Evolutionary conservation across 73 alveolate genomes (phyloP), one percentile per base, ranked within the genome.

Genomic region (Symbiodinium natans): DNA sequence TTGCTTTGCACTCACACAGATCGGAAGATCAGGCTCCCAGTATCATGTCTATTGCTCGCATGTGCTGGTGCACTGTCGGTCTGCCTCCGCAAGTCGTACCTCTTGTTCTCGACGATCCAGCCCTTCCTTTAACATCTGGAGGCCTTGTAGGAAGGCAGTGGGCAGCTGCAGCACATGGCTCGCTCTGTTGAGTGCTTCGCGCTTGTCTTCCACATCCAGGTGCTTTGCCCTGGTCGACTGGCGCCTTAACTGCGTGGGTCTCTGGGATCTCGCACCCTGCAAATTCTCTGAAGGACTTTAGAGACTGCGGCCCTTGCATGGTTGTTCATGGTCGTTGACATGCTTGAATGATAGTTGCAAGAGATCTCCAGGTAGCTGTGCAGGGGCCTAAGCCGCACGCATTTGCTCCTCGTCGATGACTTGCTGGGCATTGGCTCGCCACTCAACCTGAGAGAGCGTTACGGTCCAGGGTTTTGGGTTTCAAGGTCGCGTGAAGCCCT

Each of bases 61-160:
- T n/a, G n/a, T n/a, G n/a, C n/a, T n/a, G 59, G 13, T 46, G 59
- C 59, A 9, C 59, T 13, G 13, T 0, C 3, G 27, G n/a, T 34
- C 31, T 27, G 59, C 92, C 92, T 83, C 46, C 10, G 74, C 92
- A 42, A 40, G 36, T 59, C 54, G 29, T 41, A 83, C 38, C n/a
- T 83, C 92, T 41, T 83, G 92, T 42, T 83, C 92, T 42, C 59
- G 48, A 21, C 92, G 92, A 29, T 83, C 92, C 92, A 83, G 74
- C 41, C 92, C 92, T 34, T 83, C 43, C 59, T 83, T 27, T 41
- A 83, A 41, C 11, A 83, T 83, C 42, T 83, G 77, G 10, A 83
- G 75, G n/a, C 92, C 92, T 83, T 29, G 34, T 31, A 2, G 23
- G 63, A 48, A 48, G 63, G 17, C 17, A n/a, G 63, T 48, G 63